Evolutionary conservation across 2,329 filamentous ascomycete genomes (phyloP).

Genomic region (Alternaria infectoria): DNA sequence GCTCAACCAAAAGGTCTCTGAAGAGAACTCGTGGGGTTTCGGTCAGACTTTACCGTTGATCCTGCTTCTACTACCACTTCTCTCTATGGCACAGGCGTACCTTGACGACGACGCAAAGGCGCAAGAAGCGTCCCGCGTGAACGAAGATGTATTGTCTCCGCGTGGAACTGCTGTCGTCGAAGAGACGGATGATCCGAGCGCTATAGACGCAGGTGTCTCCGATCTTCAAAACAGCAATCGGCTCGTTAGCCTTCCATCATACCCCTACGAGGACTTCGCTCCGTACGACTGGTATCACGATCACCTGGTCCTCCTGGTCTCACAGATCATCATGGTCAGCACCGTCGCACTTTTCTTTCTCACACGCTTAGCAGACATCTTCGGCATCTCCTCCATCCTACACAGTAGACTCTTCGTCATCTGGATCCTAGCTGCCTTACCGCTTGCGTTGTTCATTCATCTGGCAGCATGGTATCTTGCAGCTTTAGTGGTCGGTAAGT

Average conservation of each 20-base stretch:
- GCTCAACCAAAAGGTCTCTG: constrained; percentile 11
- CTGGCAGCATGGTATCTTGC: constrained; percentile 22
- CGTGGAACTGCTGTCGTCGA: background rate
- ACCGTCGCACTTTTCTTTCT: constrained; percentile 25
- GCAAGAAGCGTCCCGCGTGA: background rate
- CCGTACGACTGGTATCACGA: constrained; percentile 25
- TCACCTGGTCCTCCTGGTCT: constrained; percentile 21
- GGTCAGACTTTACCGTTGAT: constrained; percentile 36
- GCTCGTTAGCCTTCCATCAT: background rate
- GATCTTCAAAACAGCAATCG: background rate
- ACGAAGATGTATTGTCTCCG: background rate
- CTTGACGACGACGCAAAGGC: constrained; percentile 30
- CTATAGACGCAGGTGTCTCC: no score
- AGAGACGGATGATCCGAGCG: background rate
- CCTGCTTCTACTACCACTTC: constrained; percentile 26
- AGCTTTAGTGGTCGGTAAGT: constrained; percentile 6
- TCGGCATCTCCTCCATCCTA: constrained; percentile 27
- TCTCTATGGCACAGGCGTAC: constrained; percentile 33
- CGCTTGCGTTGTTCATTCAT: constrained; percentile 22
- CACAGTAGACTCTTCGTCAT: constrained; percentile 26
- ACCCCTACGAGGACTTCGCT: constrained; percentile 20
- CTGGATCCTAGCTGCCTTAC: constrained; percentile 25
- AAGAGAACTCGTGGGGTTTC: constrained; percentile 33
- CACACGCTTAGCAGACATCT: constrained; percentile 14
- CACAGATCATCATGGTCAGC: constrained; percentile 21